Conservation (phyloP, 2,329 filamentous ascomycete genomes). For the Penicillium sp. region DNA sequence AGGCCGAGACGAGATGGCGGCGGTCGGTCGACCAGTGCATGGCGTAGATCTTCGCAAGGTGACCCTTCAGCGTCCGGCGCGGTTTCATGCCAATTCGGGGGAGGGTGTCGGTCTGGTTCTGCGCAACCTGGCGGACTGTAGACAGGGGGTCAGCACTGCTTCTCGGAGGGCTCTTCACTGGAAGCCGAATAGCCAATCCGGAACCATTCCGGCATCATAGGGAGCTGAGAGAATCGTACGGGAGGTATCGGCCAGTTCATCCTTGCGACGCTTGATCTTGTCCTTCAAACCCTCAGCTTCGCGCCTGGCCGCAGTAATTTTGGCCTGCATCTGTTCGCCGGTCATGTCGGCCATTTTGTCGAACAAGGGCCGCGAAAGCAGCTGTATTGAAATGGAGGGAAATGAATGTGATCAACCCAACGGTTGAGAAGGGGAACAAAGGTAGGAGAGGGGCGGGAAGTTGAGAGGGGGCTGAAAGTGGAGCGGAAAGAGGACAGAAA, state of each 20-base stretch:
- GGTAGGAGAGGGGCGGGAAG: conserved; percentile 10
- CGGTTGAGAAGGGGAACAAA: conserved; percentile 6
- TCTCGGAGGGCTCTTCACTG: neutral
- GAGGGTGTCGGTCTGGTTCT: conserved; percentile 85
- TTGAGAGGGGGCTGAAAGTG: conserved; percentile 19
- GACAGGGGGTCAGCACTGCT: conserved; percentile 24
- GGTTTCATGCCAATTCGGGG: conserved; percentile 96
- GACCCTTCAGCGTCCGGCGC: conserved; percentile 92
- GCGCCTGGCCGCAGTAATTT: conserved; percentile 85
- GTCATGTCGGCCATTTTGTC: conserved; percentile 47
- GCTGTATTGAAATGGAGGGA: conserved; percentile 6
- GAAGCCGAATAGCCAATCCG: neutral
- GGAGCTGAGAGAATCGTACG: conserved; percentile 58
- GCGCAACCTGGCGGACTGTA: conserved; percentile 83
- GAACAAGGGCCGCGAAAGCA: conserved; percentile 23
- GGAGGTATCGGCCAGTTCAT: conserved; percentile 96
- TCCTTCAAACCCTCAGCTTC: conserved; percentile 98
- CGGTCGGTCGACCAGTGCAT: conserved; percentile 99
- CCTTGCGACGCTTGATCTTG: conserved; percentile 99
- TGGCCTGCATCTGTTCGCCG: conserved; percentile 72
- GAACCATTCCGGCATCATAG: conserved; percentile 1
- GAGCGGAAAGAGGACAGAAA: conserved; percentile 12
- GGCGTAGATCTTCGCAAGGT: conserved; percentile 98
- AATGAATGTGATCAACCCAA: conserved; percentile 5
- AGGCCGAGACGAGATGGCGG: conserved; percentile 93